Evolutionary conservation across 2,329 filamentous ascomycete species (phyloP).

Genomic region (Calonectria fujianensis): DNA sequence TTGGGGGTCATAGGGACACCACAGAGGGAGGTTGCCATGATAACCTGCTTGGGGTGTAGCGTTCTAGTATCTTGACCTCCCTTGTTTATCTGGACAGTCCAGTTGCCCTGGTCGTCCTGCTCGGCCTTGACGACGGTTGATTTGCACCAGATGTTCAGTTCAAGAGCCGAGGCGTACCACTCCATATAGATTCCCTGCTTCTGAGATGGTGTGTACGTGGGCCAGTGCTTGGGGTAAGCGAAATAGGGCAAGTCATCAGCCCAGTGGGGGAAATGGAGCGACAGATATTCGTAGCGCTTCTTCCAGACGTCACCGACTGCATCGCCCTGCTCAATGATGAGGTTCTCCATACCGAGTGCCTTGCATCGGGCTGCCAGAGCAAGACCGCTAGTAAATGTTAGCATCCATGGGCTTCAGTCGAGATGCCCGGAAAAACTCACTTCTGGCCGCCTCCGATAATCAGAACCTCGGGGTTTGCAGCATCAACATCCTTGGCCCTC

Average conservation of each 20-base stretch:
- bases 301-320: constrained; percentile 3
- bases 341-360: background rate
- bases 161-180: constrained; percentile 10
- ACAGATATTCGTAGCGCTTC: constrained; percentile 11
- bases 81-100: background rate
- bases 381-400: background rate
- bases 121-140: constrained; percentile 8
- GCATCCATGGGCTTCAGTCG: too few relatives aligned
- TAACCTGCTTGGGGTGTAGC: background rate
- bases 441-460: constrained; percentile 9
- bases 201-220: constrained; percentile 1
- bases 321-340: background rate
- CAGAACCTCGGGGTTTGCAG: background rate
- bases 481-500: background rate
- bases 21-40: constrained; percentile 1
- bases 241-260: constrained; percentile 5
- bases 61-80: constrained; percentile 2
- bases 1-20: background rate
- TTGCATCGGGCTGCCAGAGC: constrained; percentile 5
- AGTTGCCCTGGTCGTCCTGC: constrained; percentile 5
- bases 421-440: background rate
- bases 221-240: constrained; percentile 9
- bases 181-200: constrained; percentile 6
- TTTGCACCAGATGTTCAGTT: constrained; percentile 7
- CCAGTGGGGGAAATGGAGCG: constrained; percentile 9